Evolutionary conservation across 1,139 yeast species (phyloP), one percentile per base, ranked within the genome.

Genomic region (Pichia sp.): DNA sequence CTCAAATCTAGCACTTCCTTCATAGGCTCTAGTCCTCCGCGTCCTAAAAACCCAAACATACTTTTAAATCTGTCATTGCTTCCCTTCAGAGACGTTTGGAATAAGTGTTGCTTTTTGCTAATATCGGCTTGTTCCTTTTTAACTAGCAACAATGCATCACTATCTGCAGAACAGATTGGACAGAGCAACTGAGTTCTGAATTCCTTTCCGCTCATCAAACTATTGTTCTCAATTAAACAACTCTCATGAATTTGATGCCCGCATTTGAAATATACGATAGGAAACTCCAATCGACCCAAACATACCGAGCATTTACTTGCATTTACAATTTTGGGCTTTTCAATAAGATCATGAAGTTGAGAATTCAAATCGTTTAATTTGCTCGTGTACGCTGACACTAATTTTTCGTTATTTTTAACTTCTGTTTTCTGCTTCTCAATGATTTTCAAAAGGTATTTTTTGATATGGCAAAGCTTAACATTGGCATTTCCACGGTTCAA

Each of bases 161-260:
- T 64, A 42, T 83, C 86, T 29, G 77, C 75, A 3, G 79, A 62
- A 60, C 97, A 88, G 38, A 73, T 66, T 0, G 97, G 95, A 61
- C 97, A 88, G 34, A 62, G 61, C 33, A 57, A 37, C n/a, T 27
- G 28, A 8, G n/a, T 42, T 27, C 28, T 42, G 4, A 46, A 45
- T 4, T 36, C 33, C 10, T 44, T 51, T 23, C 40, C 42, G 11
- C 29, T 27, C 5, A 26, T 10, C 1, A 33, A 55, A 57, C 33
- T 56, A 43, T 11, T 41, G 4, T 37, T 41, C 28, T 48, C 52
- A 27, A 49, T 42, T 27, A 92, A 64, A 57, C 98, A 94, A 43
- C 85, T 70, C 54, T 84, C 87, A 60, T 92, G 98, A 58, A 78
- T 88, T 3, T 95, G 80, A 57, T 92, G 98, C 44, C 75, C 75